Evolutionary conservation across 2,329 filamentous ascomycete genomes (phyloP).

Genomic region (Daldinia sp.): DNA sequence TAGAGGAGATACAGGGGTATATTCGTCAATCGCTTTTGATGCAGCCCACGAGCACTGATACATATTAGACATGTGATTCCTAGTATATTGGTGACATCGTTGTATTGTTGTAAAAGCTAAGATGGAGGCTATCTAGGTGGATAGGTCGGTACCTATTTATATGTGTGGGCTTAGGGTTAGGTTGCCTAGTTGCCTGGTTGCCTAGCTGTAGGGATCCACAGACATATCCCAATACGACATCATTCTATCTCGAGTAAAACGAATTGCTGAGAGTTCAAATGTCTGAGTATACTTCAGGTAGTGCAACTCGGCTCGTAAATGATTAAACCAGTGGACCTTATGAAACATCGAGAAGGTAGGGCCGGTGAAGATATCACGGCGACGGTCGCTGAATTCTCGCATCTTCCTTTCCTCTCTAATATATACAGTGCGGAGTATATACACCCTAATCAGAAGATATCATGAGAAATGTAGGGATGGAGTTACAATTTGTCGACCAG

Average conservation of each 20-base stretch:
- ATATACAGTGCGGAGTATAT: no score
- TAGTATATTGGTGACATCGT: no score
- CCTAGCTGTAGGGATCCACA: no score
- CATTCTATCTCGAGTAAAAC: not conserved
- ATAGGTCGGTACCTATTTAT: no score
- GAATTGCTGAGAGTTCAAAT: constrained; percentile 1
- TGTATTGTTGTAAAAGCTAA: no score
- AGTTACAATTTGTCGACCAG: constrained; percentile 41
- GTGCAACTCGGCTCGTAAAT: not conserved
- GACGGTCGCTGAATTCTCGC: not conserved
- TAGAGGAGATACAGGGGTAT: no score
- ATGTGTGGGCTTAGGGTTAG: no score
- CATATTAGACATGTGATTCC: no score
- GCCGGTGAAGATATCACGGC: not conserved
- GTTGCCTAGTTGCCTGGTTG: no score
- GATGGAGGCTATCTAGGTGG: no score
- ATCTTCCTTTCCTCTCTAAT: not conserved
- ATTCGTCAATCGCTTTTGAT: not conserved
- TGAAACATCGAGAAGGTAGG: not conserved
- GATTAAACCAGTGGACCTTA: not conserved
- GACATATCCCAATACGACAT: not conserved
- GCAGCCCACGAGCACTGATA: not conserved
- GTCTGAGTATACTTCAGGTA: not conserved
- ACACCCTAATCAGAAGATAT: not conserved
- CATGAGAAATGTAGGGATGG: not conserved